Base-by-base conservation (phyloP, 75 land plant genomes). In the Sequoia sempervirens region DNA sequence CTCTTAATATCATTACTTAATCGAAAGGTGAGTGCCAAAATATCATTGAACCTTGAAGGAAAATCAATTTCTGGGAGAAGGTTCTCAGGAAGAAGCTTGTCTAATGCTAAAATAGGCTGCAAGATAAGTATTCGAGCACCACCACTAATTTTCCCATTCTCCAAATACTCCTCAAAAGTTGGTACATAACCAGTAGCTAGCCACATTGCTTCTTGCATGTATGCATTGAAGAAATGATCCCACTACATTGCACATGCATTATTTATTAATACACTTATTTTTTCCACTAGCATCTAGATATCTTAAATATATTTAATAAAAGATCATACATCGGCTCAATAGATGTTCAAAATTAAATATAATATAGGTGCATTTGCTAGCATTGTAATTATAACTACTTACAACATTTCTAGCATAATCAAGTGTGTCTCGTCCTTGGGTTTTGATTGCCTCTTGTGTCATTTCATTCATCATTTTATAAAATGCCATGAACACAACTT, bases 361-460 rank as follows among this genome's bases (percentile, higher is more conserved):
- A 34, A 34, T 34, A 34, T 0, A 34, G 36, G 36, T 34, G 36
- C 0, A 14, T 56, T 14, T 56, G 15, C 0, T 18, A 56, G 4
- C 14, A 18, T 1, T 56, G 0, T 53, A 14, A 11, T 11, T 14
- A 1, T 13, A 56, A 56, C 14, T 20, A 72, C 64, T 8, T 86
- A 89, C 90, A 80, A 75, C 32, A 43, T 84, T 83, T 23, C 40
- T 81, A 50, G 84, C 52, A 56, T 80, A 82, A 18, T 82, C 41
- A 5, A 82, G 70, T 2, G 84, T 84, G 83, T 86, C 73, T 36
- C 76, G 83, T 7, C 87, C 84, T 73, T 81, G 46, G 34, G 80
- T 50, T 15, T 34, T 40, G 6, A 36, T 18, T 26, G 86, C 36
- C 36, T 34, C 36, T 34, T 34, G 36, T 34, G 36, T 34, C 36